A percentile compares a stretch with the other conserved stretches of the same genome.
Evolutionary conservation across 2,329 filamentous ascomycete species (phyloP).

Genomic region (Fusarium concolor): DNA sequence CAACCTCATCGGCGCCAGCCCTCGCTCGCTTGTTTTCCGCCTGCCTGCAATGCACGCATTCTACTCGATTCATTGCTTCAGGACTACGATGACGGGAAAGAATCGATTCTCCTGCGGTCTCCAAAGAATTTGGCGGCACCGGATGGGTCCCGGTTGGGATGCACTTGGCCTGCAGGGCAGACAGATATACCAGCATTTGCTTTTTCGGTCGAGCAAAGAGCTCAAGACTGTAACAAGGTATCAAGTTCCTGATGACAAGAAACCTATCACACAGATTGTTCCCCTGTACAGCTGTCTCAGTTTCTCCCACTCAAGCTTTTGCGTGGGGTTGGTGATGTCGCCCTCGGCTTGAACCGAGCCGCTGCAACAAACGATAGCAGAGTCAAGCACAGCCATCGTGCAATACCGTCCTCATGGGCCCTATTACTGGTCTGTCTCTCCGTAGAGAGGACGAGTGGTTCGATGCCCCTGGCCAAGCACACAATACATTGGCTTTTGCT

Average conservation of each 20-base stretch:
- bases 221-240: constrained; percentile 3
- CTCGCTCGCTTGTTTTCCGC: constrained; percentile 44
- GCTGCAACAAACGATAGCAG: constrained; percentile 25
- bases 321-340: constrained; percentile 13
- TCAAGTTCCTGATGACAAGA: background rate
- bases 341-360: constrained; percentile 35
- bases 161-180: background rate
- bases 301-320: constrained; percentile 18
- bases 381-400: constrained; percentile 20
- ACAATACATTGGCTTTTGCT: background rate
- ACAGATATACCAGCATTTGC: background rate
- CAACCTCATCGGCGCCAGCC: constrained; percentile 43
- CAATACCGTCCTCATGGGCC: constrained; percentile 29
- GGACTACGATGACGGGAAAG: background rate
- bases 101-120: constrained; percentile 1
- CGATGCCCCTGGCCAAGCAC: constrained; percentile 4
- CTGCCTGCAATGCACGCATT: constrained; percentile 28
- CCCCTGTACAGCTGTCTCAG: constrained; percentile 15
- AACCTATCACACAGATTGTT: background rate
- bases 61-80: constrained; percentile 16
- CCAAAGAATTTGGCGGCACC: constrained; percentile 17
- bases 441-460: background rate
- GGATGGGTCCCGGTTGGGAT: background rate
- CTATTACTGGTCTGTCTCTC: constrained; percentile 2
- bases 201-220: constrained; percentile 6